Evolutionary conservation across 805 yeast genomes (phyloP).

Genomic region (Yamadazyma endophytica): DNA sequence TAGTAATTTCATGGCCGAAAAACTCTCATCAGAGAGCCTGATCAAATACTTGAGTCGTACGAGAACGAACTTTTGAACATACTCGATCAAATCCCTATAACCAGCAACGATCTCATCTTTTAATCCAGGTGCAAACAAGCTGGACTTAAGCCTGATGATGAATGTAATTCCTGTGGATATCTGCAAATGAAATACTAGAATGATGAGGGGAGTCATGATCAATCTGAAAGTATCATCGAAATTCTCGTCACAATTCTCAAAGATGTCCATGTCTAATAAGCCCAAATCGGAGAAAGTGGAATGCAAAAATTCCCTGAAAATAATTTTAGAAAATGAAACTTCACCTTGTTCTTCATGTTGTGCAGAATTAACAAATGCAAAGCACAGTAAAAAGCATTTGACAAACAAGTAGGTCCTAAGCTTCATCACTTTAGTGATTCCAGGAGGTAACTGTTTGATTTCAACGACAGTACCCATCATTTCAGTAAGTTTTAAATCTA

Average conservation of each 20-base stretch:
- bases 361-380: constrained; percentile 3
- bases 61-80: constrained; percentile 1
- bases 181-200: constrained; percentile 3
- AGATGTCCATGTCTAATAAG: constrained; percentile 1
- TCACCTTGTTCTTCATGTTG: constrained; percentile 3
- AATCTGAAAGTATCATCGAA: constrained; percentile 6
- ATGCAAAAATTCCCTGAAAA: constrained; percentile 2
- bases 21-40: constrained; percentile 1
- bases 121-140: too few species aligned
- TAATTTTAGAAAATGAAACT: not conserved
- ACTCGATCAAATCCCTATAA: too few species aligned
- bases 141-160: too few species aligned
- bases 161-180: not conserved
- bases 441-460: constrained; percentile 1
- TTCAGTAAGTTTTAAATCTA: not conserved
- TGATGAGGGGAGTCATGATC: constrained; percentile 4
- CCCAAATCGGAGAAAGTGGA: constrained; percentile 2
- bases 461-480: constrained; percentile 1
- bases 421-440: constrained; percentile 3
- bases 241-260: not conserved
- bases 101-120: too few species aligned
- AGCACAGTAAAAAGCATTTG: constrained; percentile 1
- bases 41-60: constrained; percentile 7
- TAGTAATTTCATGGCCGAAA: constrained; percentile 2
- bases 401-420: constrained; percentile 1